Base-by-base conservation (phyloP, 2,329 filamentous ascomycete species). In the Epichloe hybrida region DNA sequence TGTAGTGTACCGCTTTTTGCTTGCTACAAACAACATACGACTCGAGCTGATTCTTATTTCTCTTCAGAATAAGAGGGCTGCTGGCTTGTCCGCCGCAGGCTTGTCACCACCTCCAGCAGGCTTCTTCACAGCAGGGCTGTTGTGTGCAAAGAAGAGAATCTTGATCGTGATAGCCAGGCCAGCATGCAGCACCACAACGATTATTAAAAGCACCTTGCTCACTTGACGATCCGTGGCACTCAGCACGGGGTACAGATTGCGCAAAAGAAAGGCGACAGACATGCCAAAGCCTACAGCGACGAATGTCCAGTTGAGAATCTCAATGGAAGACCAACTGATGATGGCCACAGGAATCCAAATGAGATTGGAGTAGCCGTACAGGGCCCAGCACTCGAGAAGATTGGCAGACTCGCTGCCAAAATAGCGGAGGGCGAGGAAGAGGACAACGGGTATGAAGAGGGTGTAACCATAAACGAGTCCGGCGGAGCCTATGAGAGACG, bases 401-500 rank as follows among this genome's bases (percentile, higher is more conserved):
- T 95, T 95, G 55, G 91, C 90, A 51, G 82, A 86, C 65, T 95
- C 89, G 67, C 88, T 93, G 52, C 91, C 91, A 69, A 95, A 97
- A 84, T 95, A 98, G 61, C 86, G 88, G 57, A 98, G 74, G 57
- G 87, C 85, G 20, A 83, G 84, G 82, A 91, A 98, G 35, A 98
- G 78, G 9, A 75, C 82, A 55, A 95, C 72, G 3, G 3, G 93
- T 51, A 98, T 81, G 55, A 95, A 74, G 55, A 85, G 77, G 1
- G 93, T 97, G 68, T 98, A 98, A 52, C 93, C 93, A 68, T 98
- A 98, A 56, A 98, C 80, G 59, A 98, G 72, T 5, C 93, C 93
- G 13, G 91, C 91, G 27, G 90, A 90, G 42, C 86, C 81, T 84
- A 54, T 49, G 46, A 41, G 15, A 34, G 21, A 6, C 5, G 35